Percentiles rank a stretch among this genome's conserved stretches.
Evolutionary conservation across 2,329 filamentous ascomycete genomes (phyloP).

Genomic region (Monilinia vaccinii-corymbosi): DNA sequence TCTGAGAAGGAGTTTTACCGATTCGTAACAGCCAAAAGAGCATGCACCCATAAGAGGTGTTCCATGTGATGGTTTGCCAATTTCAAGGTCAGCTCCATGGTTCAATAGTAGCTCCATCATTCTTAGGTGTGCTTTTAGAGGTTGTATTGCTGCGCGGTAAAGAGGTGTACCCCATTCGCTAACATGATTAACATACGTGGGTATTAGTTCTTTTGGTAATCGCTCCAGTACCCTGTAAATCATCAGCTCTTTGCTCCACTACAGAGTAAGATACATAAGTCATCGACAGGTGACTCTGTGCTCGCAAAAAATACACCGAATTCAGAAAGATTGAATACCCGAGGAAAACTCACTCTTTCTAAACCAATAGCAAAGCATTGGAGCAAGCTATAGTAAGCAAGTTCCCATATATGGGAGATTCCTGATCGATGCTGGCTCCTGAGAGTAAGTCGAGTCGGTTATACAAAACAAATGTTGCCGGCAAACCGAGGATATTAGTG

Average conservation of each 20-base stretch:
- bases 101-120: neutral
- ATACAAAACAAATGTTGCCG: neutral
- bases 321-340: neutral
- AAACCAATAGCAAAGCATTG: rapidly evolving
- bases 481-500: rapidly evolving
- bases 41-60: neutral
- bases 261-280: neutral
- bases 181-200: neutral
- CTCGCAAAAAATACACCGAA: neutral
- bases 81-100: neutral
- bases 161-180: neutral
- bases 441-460: neutral
- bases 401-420: rapidly evolving
- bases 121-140: neutral
- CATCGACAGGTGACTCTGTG: neutral
- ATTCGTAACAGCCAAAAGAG: neutral
- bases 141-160: neutral
- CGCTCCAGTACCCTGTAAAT: neutral
- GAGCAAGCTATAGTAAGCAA: neutral
- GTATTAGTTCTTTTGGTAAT: neutral
- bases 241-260: neutral
- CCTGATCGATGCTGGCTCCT: too few relatives aligned
- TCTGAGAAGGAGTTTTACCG: neutral
- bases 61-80: neutral
- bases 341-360: neutral